Evolutionary conservation across 345 rosid species (phyloP).

Genomic region (Citrus sp.): DNA sequence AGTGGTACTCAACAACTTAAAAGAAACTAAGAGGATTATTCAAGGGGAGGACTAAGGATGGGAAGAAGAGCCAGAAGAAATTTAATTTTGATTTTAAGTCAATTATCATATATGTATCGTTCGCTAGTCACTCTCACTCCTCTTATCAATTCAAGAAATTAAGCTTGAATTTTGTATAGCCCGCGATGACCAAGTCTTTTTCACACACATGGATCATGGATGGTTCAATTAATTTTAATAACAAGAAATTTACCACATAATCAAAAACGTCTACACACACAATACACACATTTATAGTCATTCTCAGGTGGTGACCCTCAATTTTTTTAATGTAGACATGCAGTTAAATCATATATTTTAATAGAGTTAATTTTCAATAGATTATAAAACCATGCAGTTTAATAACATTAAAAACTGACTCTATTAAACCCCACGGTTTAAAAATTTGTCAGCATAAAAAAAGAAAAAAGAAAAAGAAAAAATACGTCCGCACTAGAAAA

Average conservation of each 20-base stretch:
- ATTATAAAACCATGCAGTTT: too few relatives aligned
- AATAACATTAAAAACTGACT: too few relatives aligned
- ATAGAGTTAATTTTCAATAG: too few relatives aligned
- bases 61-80: not conserved
- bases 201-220: not conserved
- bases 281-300: too few relatives aligned
- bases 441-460: too few relatives aligned
- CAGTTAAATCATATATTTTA: too few relatives aligned
- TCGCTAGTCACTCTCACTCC: not conserved
- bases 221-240: not conserved
- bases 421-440: accelerated
- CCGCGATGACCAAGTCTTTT: not conserved
- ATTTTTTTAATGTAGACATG: too few relatives aligned
- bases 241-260: not conserved
- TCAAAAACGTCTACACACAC: not conserved
- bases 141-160: not conserved
- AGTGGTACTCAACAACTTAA: not conserved
- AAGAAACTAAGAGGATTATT: not conserved
- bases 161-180: not conserved
- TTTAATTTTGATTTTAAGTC: not conserved
- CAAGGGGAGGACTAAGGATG: not conserved
- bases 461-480: too few relatives aligned
- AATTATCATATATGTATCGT: not conserved
- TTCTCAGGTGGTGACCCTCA: accelerated
- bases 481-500: too few relatives aligned